These are phyloP conservation scores for Pseudohalonectria lignicola DNA, from an alignment of 2,329 filamentous ascomycete species.

Conservation along the genomic window DNA sequence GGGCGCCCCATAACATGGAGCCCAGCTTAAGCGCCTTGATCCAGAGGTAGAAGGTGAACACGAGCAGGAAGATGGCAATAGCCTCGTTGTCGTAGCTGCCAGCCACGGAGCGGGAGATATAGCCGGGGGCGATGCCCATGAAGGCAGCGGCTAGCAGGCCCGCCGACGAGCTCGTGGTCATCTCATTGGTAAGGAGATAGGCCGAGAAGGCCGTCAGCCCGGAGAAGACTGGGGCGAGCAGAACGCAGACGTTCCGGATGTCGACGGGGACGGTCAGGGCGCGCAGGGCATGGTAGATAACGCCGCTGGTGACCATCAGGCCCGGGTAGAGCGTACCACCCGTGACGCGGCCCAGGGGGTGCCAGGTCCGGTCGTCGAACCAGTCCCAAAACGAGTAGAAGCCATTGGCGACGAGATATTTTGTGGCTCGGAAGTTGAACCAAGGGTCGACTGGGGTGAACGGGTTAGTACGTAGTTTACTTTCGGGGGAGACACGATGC, in stretches of 20 bases:
- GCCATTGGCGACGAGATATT: slow-evolving; percentile 92
- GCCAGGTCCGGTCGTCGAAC: slow-evolving; percentile 99
- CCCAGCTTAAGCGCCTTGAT: slow-evolving; percentile 97
- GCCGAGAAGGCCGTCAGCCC: slow-evolving; percentile 86
- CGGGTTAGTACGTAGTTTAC: slow-evolving; percentile 13
- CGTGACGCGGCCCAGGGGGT: slow-evolving; percentile 94
- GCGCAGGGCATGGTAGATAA: slow-evolving; percentile 89
- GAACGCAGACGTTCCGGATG: slow-evolving; percentile 96
- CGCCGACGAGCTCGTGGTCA: slow-evolving; percentile 90
- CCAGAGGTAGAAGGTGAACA: slow-evolving; percentile 98
- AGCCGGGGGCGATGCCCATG: slow-evolving; percentile 95
- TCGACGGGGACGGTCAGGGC: slow-evolving; percentile 86
- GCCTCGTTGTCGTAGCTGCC: slow-evolving; percentile 98
- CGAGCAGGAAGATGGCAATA: slow-evolving; percentile 96
- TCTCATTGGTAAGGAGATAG: slow-evolving; percentile 93
- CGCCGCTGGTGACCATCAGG: slow-evolving; percentile 96
- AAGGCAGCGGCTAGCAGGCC: slow-evolving; percentile 89
- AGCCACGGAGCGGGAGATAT: slow-evolving; percentile 94
- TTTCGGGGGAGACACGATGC: slow-evolving; percentile 5
- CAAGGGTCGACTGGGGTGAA: slow-evolving; percentile 79
- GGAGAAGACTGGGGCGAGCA: slow-evolving; percentile 89
- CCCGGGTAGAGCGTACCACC: slow-evolving; percentile 98
- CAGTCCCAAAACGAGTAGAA: slow-evolving; percentile 99
- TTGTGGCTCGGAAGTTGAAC: slow-evolving; percentile 99
- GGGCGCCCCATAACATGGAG: slow-evolving; percentile 90